phyloP scores from a whole-genome alignment of 116 monocot species.

The Phalaenopsis hybrid region DNA sequence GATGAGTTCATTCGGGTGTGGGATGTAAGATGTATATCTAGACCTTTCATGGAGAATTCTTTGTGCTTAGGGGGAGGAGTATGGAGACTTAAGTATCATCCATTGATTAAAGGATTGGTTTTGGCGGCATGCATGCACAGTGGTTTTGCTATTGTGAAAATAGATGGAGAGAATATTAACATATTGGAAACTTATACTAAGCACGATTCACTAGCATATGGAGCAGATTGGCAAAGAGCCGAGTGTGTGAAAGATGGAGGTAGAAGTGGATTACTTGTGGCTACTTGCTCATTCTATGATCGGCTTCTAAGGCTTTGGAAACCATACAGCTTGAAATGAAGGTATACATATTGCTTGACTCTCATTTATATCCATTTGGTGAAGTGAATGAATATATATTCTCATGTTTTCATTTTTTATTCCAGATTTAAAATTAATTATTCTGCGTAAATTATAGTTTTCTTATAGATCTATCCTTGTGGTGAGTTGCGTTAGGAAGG shows the following conservation, averaged over 20 bases:
- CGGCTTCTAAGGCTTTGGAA: conserved; percentile 58
- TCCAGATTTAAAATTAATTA: no score
- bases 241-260: conserved; percentile 6
- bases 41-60: conserved; percentile 43
- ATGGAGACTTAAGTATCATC: conserved; percentile 87
- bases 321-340: conserved; percentile 28
- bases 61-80: conserved; percentile 67
- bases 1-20: conserved; percentile 86
- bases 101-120: conserved; percentile 27
- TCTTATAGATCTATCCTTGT: no score
- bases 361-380: no score
- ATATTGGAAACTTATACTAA: conserved; percentile 62
- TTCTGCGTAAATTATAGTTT: no score
- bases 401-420: not conserved
- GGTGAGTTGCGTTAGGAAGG: no score
- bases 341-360: not conserved
- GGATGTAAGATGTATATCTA: conserved; percentile 61
- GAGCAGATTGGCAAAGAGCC: conserved; percentile 76
- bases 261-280: conserved; percentile 32
- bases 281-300: conserved; percentile 93
- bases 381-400: not conserved
- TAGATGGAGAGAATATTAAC: conserved; percentile 19
- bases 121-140: conserved; percentile 97
- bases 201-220: conserved; percentile 90
- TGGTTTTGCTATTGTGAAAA: conserved; percentile 65